These are phyloP conservation scores for peach (Prunus persica) DNA, from an alignment of 306 rosid genomes.

Conservation along the genomic window Prunus_persica_NCBIv2 NC_034009.1:41637501-41638000, in stretches of 20 bases:
- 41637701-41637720: conserved; percentile 75
- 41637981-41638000: conserved; percentile 91
- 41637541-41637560: conserved; percentile 94
- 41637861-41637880: conserved; percentile 68
- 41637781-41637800: conserved; percentile 93
- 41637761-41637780: conserved; percentile 88
- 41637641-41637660: conserved; percentile 27
- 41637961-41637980: conserved; percentile 99
- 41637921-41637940: conserved; percentile 93
- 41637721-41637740: conserved; percentile 77
- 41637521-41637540: conserved; percentile 97
- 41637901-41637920: conserved; percentile 84
- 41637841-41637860: conserved; percentile 87
- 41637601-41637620: conserved; percentile 87
- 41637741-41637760: conserved; percentile 79
- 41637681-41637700: conserved; percentile 70
- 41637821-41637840: conserved; percentile 76
- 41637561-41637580: conserved; percentile 29
- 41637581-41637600: conserved; percentile 62
- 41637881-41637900: conserved; percentile 87
- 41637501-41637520: conserved; percentile 68
- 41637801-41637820: conserved; percentile 74
- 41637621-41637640: conserved; percentile 60
- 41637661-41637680: conserved; percentile 73
- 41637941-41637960: conserved; percentile 92